Conservation (phyloP, 768 basidiomycete species). For the Suillus ampliporus region DNA sequence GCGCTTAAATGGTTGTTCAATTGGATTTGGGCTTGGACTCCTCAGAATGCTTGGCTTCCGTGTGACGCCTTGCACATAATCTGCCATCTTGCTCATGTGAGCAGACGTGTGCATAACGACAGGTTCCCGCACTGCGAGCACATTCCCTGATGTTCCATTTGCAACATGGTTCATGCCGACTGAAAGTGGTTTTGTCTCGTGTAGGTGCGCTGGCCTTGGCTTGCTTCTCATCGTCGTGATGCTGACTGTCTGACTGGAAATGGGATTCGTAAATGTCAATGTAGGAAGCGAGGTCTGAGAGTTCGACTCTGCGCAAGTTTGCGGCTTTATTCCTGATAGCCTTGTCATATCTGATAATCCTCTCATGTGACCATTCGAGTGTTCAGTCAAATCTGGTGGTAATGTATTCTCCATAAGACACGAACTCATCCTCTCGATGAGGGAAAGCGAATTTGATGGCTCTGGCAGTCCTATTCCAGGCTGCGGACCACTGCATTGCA, state of each 20-base stretch:
- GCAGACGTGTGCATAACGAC: neutral
- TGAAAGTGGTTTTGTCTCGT: neutral
- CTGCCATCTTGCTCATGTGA: neutral
- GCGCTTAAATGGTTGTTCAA: neutral
- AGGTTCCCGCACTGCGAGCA: neutral
- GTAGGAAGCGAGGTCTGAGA: slow-evolving; percentile 24
- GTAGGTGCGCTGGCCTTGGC: neutral
- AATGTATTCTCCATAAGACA: slow-evolving; percentile 32
- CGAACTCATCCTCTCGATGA: slow-evolving; percentile 33
- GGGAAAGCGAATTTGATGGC: slow-evolving; percentile 33
- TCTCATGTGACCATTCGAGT: slow-evolving; percentile 3
- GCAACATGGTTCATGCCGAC: neutral
- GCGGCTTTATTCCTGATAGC: slow-evolving; percentile 32
- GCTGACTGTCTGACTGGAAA: neutral
- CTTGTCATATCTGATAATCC: slow-evolving; percentile 37
- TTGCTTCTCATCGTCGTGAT: neutral
- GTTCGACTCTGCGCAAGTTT: slow-evolving; percentile 16
- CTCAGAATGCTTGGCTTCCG: neutral
- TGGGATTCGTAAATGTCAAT: neutral
- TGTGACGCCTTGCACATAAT: neutral
- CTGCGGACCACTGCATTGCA: slow-evolving; percentile 28
- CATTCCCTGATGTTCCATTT: neutral
- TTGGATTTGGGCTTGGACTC: neutral
- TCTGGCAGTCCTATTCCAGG: slow-evolving; percentile 21
- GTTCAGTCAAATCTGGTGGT: slow-evolving; percentile 25